phyloP scores from a whole-genome alignment of 768 basidiomycete genomes.

The Mycena metata region DNA sequence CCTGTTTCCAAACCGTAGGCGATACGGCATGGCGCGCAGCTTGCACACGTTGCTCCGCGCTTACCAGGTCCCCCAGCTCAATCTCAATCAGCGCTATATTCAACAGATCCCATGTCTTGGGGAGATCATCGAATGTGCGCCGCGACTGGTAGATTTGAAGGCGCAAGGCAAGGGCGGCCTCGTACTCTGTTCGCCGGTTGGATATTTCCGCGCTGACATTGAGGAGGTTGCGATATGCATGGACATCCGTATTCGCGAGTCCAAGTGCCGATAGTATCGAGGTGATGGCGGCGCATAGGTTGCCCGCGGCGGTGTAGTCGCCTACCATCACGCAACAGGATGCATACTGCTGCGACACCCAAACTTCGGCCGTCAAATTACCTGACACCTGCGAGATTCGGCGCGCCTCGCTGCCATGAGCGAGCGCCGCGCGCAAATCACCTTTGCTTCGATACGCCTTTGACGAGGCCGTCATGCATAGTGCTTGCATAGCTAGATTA shows the following conservation, averaged over 20 bases:
- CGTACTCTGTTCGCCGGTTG: constrained; percentile 27
- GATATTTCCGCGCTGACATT: constrained; percentile 26
- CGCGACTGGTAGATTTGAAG: constrained; percentile 15
- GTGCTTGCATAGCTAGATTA: constrained; percentile 13
- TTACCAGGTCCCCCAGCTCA: constrained; percentile 8
- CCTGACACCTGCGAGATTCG: constrained; percentile 19
- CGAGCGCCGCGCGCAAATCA: background rate
- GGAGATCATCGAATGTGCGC: constrained; percentile 16
- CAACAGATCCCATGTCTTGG: constrained; percentile 23
- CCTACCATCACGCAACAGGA: constrained; percentile 23
- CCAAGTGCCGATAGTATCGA: constrained; percentile 14
- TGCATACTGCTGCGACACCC: constrained; percentile 25
- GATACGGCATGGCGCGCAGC: background rate
- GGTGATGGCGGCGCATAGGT: background rate
- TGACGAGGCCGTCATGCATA: constrained; percentile 14
- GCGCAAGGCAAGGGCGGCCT: constrained; percentile 14
- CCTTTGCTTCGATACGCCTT: constrained; percentile 22
- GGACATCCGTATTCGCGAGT: constrained; percentile 13
- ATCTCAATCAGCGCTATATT: constrained; percentile 20
- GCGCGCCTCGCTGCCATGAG: background rate
- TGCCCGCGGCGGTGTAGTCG: constrained; percentile 1
- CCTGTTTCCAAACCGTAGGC: background rate
- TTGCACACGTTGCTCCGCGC: background rate
- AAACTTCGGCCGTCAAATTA: constrained; percentile 22
- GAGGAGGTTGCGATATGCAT: constrained; percentile 19